Evolutionary conservation across 148 eudicot genomes (phyloP).

Genomic region (Camellia sinensis): DNA sequence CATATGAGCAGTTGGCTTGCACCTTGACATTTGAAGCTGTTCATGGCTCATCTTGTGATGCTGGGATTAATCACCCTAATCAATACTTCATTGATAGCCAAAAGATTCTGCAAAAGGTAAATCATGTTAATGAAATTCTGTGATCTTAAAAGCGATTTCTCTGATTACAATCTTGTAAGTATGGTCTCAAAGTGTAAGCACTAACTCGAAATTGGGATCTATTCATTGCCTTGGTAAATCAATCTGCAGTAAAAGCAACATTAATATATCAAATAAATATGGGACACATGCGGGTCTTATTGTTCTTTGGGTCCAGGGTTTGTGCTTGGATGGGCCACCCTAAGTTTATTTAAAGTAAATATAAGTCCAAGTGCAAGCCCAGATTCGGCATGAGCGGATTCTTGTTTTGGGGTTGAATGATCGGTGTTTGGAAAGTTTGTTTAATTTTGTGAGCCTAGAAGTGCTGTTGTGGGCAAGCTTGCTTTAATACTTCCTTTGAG

Average conservation of each 20-base stretch:
- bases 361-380: not conserved
- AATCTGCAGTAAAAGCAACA: too few relatives aligned
- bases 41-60: slow-evolving; percentile 66
- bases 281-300: too few relatives aligned
- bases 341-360: too few relatives aligned
- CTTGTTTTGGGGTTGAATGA: not conserved
- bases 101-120: slow-evolving; percentile 60
- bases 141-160: not conserved
- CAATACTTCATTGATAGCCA: slow-evolving; percentile 84
- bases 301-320: too few relatives aligned
- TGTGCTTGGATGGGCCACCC: too few relatives aligned
- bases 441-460: not conserved
- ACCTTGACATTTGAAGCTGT: slow-evolving; percentile 93
- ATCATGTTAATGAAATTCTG: not conserved
- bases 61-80: slow-evolving; percentile 92
- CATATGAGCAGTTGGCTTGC: slow-evolving; percentile 72
- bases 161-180: not conserved
- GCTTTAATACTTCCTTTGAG: not conserved
- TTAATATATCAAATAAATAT: too few relatives aligned
- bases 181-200: not conserved
- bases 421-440: not conserved
- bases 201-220: too few relatives aligned
- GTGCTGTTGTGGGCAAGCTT: not conserved
- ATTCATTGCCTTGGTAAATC: too few relatives aligned
- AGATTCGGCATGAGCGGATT: not conserved